Evolutionary conservation across 306 rosid species (phyloP).

Genomic region (Glycine latifolia): DNA sequence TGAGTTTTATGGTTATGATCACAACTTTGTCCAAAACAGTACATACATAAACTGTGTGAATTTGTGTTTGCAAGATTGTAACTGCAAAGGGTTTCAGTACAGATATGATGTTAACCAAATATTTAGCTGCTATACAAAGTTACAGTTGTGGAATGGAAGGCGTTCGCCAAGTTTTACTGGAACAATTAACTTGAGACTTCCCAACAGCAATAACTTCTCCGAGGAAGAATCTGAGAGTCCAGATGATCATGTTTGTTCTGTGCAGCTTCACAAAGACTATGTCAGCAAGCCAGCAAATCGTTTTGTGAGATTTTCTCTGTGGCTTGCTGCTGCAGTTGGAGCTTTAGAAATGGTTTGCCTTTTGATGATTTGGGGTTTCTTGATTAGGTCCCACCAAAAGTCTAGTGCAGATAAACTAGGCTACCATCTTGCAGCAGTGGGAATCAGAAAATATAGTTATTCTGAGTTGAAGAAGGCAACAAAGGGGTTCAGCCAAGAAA

Average conservation of each 20-base stretch:
- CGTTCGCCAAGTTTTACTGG: slow-evolving; percentile 22
- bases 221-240: background rate
- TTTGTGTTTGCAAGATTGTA: background rate
- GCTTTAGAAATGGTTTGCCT: background rate
- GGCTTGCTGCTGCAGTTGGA: slow-evolving; percentile 40
- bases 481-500: background rate
- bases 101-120: background rate
- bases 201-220: background rate
- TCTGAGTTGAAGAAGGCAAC: background rate
- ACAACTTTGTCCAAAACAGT: background rate
- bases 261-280: slow-evolving; percentile 15
- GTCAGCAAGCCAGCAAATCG: background rate
- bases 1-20: slow-evolving; percentile 17
- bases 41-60: background rate
- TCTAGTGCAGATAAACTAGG: slow-evolving; percentile 31
- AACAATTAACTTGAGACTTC: slow-evolving; percentile 26
- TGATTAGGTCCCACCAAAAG: slow-evolving; percentile 21
- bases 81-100: slow-evolving; percentile 49
- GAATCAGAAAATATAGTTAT: slow-evolving; percentile 3
- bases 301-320: slow-evolving; percentile 34
- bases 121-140: slow-evolving; percentile 37
- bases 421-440: background rate
- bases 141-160: slow-evolving; percentile 44
- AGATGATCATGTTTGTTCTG: background rate
- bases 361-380: slow-evolving; percentile 8